Base-by-base conservation (phyloP, 2,329 filamentous ascomycete species). In the Chaetothyriales sp. region DNA sequence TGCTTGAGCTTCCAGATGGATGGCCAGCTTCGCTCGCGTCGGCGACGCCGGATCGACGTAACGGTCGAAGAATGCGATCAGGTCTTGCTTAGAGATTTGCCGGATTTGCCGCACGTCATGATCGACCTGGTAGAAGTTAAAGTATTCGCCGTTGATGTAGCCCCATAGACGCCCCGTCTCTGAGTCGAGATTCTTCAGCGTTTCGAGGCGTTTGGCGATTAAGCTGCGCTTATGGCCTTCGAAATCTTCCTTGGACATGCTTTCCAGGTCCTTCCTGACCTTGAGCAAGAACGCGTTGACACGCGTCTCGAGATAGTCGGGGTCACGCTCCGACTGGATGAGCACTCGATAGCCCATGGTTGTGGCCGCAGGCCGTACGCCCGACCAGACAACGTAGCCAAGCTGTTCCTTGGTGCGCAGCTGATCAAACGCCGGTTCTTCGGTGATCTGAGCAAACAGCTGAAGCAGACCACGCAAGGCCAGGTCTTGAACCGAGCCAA, bases 401-500 rank as follows among this genome's bases (percentile, higher is more conserved):
- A 98, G 82, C 69, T 98, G 60, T 67, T 98, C 90, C 69, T 97
- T 95, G 44, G 92, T 97, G 48, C 92, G 81, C 6, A 98, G 76
- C 66, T 94, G 89, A 68, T 98, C 88, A 64, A 97, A 98, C 7
- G 85, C 85, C 3, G 89, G 89, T 70, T 98, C 92, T 52, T 94
- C 86, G 0, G 88, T 82, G 70, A 98, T 85, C 68, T 97, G 92
- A 22, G 87, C 85, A 44, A 95, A 77, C 5, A 98, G 75, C 44
- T 94, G 74, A 0, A 86, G 77, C 67, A 86, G 89, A 13, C 89
- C 86, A 18, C 88, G 80, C 10, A 86, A 68, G 5, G 69, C 64
- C n/a, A 82, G 77, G 63, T 94, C 82, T 2, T 79, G 76, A 57
- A 81, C 79, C 56, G 80, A 77, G 18, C 86, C 85, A 46, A 87